These are phyloP conservation scores for Talaromyces sp. DNA, from an alignment of 2,329 filamentous ascomycete genomes.

Conservation along the genomic window DNA sequence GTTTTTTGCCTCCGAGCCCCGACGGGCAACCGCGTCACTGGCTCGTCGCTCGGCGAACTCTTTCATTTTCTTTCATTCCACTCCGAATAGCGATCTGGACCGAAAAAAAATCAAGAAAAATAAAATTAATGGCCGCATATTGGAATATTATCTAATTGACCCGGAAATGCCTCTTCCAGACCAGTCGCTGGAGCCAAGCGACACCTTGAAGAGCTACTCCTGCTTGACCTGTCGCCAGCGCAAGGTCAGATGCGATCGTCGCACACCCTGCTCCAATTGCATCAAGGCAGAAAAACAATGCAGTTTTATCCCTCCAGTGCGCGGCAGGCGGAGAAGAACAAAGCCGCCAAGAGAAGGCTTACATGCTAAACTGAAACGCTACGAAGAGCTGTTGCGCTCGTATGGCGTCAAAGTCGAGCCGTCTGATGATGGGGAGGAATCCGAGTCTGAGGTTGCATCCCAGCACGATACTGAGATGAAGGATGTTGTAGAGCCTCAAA, in stretches of 20 bases:
- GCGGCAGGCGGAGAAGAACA: neutral
- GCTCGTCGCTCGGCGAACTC: neutral
- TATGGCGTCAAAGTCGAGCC: neutral
- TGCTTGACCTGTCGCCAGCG: constrained; percentile 36
- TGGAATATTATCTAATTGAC: neutral
- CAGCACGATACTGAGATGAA: neutral
- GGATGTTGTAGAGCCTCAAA: neutral
- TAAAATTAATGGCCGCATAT: neutral
- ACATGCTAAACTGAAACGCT: neutral
- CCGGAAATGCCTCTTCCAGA: neutral
- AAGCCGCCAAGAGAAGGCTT: neutral
- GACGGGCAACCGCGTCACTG: neutral
- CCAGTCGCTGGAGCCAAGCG: neutral
- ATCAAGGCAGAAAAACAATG: constrained; percentile 34
- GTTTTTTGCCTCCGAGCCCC: neutral
- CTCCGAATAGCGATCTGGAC: neutral
- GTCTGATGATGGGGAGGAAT: neutral
- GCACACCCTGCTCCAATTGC: constrained; percentile 42
- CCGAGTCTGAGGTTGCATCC: neutral
- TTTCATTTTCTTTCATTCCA: neutral
- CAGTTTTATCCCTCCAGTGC: constrained; percentile 24
- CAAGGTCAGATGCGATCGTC: constrained; percentile 42
- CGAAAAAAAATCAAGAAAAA: neutral
- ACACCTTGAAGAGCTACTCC: constrained; percentile 15
- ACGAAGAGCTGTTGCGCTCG: neutral